A percentile compares a stretch with the other conserved stretches of the same genome.
Conservation (phyloP, 2,329 filamentous ascomycete genomes). For the Pseudonectria buxi region DNA sequence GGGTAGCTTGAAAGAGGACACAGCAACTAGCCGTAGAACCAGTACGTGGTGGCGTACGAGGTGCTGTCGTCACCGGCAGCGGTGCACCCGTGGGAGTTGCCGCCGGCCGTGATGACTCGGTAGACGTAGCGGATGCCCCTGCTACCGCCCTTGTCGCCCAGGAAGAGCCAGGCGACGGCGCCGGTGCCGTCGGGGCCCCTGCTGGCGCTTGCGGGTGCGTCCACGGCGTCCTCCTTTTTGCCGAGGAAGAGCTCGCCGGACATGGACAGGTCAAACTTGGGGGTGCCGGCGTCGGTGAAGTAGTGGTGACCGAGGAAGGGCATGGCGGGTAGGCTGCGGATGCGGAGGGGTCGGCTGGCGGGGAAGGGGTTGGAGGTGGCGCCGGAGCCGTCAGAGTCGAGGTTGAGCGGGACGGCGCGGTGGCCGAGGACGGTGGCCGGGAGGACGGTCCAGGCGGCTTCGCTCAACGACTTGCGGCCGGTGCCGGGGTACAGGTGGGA, state of each 20-base stretch:
- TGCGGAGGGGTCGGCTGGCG: slow-evolving; percentile 29
- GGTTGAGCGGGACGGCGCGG: slow-evolving; percentile 42
- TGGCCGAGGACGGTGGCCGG: slow-evolving; percentile 33
- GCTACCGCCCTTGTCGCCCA: slow-evolving; percentile 35
- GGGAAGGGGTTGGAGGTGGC: slow-evolving; percentile 43
- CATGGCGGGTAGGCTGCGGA: slow-evolving; percentile 31
- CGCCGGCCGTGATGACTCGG: slow-evolving; percentile 50
- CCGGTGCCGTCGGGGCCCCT: slow-evolving; percentile 40
- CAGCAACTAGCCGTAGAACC: slow-evolving; percentile 42
- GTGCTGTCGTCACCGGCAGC: slow-evolving; percentile 42
- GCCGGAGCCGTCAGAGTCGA: slow-evolving; percentile 28
- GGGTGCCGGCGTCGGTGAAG: slow-evolving; percentile 49
- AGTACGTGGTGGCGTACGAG: slow-evolving; percentile 51
- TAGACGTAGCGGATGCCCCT: slow-evolving; percentile 39
- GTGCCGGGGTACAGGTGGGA: slow-evolving; percentile 44
- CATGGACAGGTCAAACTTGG: slow-evolving; percentile 52
- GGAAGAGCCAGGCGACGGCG: slow-evolving; percentile 49
- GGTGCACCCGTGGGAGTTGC: slow-evolving; percentile 37
- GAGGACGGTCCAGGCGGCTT: slow-evolving; percentile 34
- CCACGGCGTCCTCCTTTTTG: slow-evolving; percentile 42
- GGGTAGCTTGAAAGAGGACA: neutral
- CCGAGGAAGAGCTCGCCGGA: slow-evolving; percentile 33
- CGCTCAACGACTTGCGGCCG: slow-evolving; percentile 29
- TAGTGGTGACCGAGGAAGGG: slow-evolving; percentile 58
- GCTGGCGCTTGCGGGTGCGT: slow-evolving; percentile 45